Percentiles rank a stretch among this genome's conserved stretches.
Conservation (phyloP, 768 basidiomycete genomes). For the Phaffia tasmanica region DNA sequence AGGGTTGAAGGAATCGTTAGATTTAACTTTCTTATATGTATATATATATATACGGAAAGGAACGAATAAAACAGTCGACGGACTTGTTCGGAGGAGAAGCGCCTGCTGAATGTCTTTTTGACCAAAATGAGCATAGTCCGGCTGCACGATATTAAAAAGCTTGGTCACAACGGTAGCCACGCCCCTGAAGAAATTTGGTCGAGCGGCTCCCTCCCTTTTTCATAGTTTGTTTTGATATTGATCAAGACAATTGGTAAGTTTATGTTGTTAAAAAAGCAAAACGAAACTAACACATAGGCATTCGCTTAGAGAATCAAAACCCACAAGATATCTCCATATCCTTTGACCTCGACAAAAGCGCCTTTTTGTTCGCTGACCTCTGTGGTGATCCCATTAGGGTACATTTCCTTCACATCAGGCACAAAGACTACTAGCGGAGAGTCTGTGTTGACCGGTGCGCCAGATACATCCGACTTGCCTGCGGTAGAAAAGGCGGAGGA, state of each 20-base stretch:
- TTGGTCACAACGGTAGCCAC: slow-evolving; percentile 93
- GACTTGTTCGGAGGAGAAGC: slow-evolving; percentile 52
- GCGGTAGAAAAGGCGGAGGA: background rate
- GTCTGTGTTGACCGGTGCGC: slow-evolving; percentile 25
- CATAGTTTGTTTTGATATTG: too few relatives aligned
- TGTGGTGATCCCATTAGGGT: slow-evolving; percentile 80
- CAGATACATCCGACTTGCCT: too few relatives aligned
- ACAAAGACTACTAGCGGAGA: slow-evolving; percentile 51
- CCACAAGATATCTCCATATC: slow-evolving; percentile 86
- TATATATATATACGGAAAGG: background rate
- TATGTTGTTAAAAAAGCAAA: background rate
- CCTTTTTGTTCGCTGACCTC: slow-evolving; percentile 63
- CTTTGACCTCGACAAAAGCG: slow-evolving; percentile 84
- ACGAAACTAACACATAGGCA: background rate
- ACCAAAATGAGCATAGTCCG: slow-evolving; percentile 85
- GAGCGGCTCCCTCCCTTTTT: slow-evolving; percentile 15
- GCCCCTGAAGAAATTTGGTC: slow-evolving; percentile 65
- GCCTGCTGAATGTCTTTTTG: slow-evolving; percentile 99
- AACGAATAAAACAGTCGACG: background rate
- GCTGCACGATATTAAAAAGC: slow-evolving; percentile 86
- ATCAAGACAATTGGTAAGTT: background rate
- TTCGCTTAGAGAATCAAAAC: slow-evolving; percentile 40
- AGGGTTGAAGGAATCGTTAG: background rate
- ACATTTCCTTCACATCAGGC: slow-evolving; percentile 72
- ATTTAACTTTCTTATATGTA: too few relatives aligned